Conservation (phyloP, 352 stramenopile species). For the Pythium rhizo-oryzae region DNA sequence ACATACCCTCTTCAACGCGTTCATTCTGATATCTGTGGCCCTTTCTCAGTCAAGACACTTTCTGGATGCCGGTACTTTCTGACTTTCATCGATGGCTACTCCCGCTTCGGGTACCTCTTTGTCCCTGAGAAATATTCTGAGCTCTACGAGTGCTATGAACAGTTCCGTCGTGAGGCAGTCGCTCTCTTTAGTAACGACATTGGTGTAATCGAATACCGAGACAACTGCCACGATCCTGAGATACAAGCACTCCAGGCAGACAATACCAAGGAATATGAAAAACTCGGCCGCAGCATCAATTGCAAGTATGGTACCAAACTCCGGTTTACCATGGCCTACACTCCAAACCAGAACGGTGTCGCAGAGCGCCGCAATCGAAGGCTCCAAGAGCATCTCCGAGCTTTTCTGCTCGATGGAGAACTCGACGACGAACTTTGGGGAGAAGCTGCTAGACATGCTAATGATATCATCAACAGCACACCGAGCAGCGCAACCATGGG, state of each 20-base stretch:
- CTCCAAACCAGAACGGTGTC: constrained; percentile 6
- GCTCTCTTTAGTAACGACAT: constrained; percentile 5
- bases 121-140: background rate
- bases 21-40: too few species aligned
- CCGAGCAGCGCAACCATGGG: too few species aligned
- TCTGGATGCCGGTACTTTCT: constrained; percentile 7
- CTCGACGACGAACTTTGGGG: too few species aligned
- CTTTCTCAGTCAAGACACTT: constrained; percentile 1
- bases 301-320: background rate
- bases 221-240: constrained; percentile 1
- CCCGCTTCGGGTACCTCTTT: constrained; percentile 5
- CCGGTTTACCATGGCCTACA: constrained; percentile 8
- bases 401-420: too few species aligned
- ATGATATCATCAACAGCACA: too few species aligned
- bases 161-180: constrained; percentile 2
- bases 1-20: too few species aligned
- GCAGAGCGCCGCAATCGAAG: constrained; percentile 1
- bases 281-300: constrained; percentile 8
- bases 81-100: constrained; percentile 11
- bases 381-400: background rate
- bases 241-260: constrained; percentile 10
- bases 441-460: too few species aligned
- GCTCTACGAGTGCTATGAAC: constrained; percentile 4
- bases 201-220: constrained; percentile 3
- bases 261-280: constrained; percentile 11